These are phyloP conservation scores for Teunomyces lycoperdinae DNA, from an alignment of 805 yeast species.

Conservation along the genomic window DNA sequence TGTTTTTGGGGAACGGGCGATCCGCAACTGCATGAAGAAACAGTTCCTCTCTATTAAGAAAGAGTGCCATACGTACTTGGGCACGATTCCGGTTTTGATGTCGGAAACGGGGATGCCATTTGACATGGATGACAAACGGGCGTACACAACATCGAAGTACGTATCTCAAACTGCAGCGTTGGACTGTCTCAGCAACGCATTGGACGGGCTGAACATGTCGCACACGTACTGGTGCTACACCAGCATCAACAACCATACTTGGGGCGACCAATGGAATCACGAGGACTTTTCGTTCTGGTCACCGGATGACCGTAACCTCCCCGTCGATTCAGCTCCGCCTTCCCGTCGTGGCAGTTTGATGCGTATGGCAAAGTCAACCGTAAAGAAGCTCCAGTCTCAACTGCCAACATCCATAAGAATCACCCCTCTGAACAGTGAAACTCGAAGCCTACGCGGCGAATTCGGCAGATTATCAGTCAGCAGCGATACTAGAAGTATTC, in stretches of 20 bases:
- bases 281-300: constrained; percentile 93
- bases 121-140: constrained; percentile 82
- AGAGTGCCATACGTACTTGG: constrained; percentile 64
- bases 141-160: constrained; percentile 67
- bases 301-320: constrained; percentile 47
- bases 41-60: constrained; percentile 65
- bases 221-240: constrained; percentile 89
- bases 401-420: not conserved
- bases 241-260: constrained; percentile 65
- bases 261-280: constrained; percentile 93
- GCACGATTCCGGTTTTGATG: constrained; percentile 72
- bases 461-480: not conserved
- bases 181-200: constrained; percentile 76
- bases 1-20: constrained; percentile 78
- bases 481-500: not conserved
- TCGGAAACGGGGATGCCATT: constrained; percentile 98
- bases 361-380: constrained; percentile 6
- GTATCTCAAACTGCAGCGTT: constrained; percentile 74
- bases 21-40: constrained; percentile 64
- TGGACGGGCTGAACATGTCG: constrained; percentile 69
- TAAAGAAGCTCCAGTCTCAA: constrained; percentile 3
- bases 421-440: not conserved
- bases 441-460: not conserved
- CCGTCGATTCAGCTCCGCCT: constrained; percentile 2
- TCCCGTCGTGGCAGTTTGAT: constrained; percentile 9